Evolutionary conservation across 495 filamentous ascomycete genomes (phyloP).

Genomic region (Friedmanniomyces simplex): DNA sequence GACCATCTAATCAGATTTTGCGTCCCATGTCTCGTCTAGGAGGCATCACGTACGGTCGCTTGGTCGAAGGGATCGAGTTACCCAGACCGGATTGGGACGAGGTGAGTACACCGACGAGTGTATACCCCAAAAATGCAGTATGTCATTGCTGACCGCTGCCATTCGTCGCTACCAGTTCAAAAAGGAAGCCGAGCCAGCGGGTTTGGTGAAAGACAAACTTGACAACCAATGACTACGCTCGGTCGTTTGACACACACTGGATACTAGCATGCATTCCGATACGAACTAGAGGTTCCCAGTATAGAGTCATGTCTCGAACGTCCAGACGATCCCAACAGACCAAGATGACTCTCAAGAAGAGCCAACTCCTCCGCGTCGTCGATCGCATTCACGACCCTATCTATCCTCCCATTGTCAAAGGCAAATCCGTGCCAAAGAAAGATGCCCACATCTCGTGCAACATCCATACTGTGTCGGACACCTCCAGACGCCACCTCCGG

Average conservation of each 20-base stretch:
- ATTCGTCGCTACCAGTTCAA: slow-evolving; percentile 30
- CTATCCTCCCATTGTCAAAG: slow-evolving; percentile 44
- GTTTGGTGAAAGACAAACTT: slow-evolving; percentile 29
- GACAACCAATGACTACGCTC: slow-evolving; percentile 17
- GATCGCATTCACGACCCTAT: slow-evolving; percentile 41
- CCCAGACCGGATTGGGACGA: slow-evolving; percentile 56
- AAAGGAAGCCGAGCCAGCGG: slow-evolving; percentile 35
- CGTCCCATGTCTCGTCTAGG: slow-evolving; percentile 70
- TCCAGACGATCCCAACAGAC: background rate
- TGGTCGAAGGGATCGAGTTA: slow-evolving; percentile 64
- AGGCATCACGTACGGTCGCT: slow-evolving; percentile 70
- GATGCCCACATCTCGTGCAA: slow-evolving; percentile 42
- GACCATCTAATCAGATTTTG: slow-evolving; percentile 32
- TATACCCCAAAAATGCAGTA: no score
- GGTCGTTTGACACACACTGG: background rate
- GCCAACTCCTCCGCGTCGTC: slow-evolving; percentile 40
- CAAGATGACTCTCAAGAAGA: slow-evolving; percentile 31
- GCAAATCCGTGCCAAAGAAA: slow-evolving; percentile 52
- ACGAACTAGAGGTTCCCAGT: background rate
- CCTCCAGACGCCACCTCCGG: slow-evolving; percentile 26
- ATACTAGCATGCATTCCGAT: background rate
- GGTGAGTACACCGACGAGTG: no score
- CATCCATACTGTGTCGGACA: slow-evolving; percentile 26
- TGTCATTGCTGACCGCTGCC: no score
- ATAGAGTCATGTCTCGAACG: background rate